Percentiles rank a stretch among this genome's conserved stretches.
Conservation (phyloP, 768 basidiomycete genomes). For the Boletus sp. region DNA sequence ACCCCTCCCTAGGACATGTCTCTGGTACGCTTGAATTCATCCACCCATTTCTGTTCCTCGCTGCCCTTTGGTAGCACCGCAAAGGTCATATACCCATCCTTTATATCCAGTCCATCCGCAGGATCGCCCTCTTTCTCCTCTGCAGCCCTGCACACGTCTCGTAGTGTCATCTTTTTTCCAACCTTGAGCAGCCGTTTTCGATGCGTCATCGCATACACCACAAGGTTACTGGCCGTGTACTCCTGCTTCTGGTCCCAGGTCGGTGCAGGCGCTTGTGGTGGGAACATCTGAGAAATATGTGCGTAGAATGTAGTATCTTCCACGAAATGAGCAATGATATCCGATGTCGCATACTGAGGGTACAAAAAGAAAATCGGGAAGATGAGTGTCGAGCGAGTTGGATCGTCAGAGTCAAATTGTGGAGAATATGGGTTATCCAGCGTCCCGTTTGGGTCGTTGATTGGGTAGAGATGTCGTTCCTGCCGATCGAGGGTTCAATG, state of each 20-base stretch:
- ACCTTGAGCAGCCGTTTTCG: slow-evolving; percentile 81
- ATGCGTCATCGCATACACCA: slow-evolving; percentile 81
- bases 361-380: slow-evolving; percentile 93
- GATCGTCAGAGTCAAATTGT: slow-evolving; percentile 65
- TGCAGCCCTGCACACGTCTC: slow-evolving; percentile 68
- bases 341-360: slow-evolving; percentile 85
- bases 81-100: slow-evolving; percentile 79
- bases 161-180: slow-evolving; percentile 85
- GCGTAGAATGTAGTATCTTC: slow-evolving; percentile 82
- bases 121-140: slow-evolving; percentile 57
- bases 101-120: slow-evolving; percentile 79
- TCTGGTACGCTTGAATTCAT: slow-evolving; percentile 71
- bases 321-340: slow-evolving; percentile 82
- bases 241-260: slow-evolving; percentile 75
- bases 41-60: slow-evolving; percentile 81
- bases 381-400: slow-evolving; percentile 58
- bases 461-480: slow-evolving; percentile 70
- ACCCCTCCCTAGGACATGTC: slow-evolving; percentile 24
- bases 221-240: slow-evolving; percentile 62
- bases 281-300: slow-evolving; percentile 82
- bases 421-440: slow-evolving; percentile 59
- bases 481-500: slow-evolving; percentile 31
- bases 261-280: slow-evolving; percentile 60
- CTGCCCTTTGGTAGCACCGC: slow-evolving; percentile 75
- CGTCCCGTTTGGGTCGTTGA: slow-evolving; percentile 49